Conservation (phyloP, 805 yeast genomes). For the Pichia gijzeniarum region DNA sequence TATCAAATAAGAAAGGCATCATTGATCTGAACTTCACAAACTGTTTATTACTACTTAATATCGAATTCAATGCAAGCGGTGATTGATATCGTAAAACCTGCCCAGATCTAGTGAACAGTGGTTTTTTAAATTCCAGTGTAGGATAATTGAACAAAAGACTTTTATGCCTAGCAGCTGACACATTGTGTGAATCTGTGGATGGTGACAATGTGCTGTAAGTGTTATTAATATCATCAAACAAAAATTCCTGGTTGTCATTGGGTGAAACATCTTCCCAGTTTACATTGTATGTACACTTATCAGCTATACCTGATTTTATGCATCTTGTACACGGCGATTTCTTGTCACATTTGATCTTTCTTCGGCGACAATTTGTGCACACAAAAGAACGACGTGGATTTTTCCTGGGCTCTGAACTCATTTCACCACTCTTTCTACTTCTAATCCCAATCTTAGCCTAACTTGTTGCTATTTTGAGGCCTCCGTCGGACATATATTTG, state of each 20-base stretch:
- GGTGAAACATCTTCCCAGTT: background rate
- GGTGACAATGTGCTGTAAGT: background rate
- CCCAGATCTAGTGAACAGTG: slow-evolving; percentile 1
- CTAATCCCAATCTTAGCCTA: too few relatives aligned
- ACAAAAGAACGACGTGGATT: slow-evolving; percentile 43
- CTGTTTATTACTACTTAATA: slow-evolving; percentile 3
- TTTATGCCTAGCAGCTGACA: background rate
- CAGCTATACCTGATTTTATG: slow-evolving; percentile 13
- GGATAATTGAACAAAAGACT: slow-evolving; percentile 3
- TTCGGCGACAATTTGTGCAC: slow-evolving; percentile 26
- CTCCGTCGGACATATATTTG: too few relatives aligned
- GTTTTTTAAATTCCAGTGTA: slow-evolving; percentile 4
- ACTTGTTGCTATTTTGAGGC: too few relatives aligned
- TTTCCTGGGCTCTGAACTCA: slow-evolving; percentile 17
- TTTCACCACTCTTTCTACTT: too few relatives aligned
- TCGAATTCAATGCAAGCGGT: slow-evolving; percentile 2
- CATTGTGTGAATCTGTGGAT: background rate
- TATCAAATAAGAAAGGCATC: slow-evolving; percentile 1
- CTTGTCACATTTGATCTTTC: slow-evolving; percentile 29
- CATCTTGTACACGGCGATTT: slow-evolving; percentile 28
- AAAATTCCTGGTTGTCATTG: background rate
- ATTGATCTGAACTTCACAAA: slow-evolving; percentile 3
- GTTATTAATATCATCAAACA: too few relatives aligned
- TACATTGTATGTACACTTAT: slow-evolving; percentile 1
- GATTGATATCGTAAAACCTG: background rate